Conservation (phyloP, 257 asterid species). For the Solanum lycopersicoides region DNA sequence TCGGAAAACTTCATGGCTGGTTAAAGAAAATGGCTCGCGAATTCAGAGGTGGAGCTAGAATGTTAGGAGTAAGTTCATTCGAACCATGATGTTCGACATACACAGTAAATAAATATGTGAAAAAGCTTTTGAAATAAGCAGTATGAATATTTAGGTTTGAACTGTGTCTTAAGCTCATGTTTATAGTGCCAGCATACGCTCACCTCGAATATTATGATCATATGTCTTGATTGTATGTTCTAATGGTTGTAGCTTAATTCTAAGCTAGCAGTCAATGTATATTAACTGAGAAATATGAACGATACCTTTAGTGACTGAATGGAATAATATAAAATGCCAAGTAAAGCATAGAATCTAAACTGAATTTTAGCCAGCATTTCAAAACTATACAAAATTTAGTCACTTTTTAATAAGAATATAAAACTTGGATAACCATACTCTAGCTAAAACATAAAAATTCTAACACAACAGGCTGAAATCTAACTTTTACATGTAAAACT, state of each 20-base stretch:
- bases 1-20: background rate
- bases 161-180: background rate
- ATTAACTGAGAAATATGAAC: no score
- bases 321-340: no score
- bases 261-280: background rate
- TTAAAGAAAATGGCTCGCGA: background rate
- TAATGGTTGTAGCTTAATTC: background rate
- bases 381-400: no score
- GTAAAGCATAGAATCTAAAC: background rate
- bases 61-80: background rate
- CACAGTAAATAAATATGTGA: background rate
- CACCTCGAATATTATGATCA: background rate
- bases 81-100: background rate
- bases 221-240: background rate
- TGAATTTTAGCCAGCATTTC: background rate
- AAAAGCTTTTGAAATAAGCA: background rate
- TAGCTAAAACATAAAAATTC: background rate
- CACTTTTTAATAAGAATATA: background rate
- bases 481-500: background rate
- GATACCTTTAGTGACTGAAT: no score
- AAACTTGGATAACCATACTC: background rate
- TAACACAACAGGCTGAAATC: background rate
- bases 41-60: background rate
- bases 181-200: fast-evolving
- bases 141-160: background rate